phyloP scores from a whole-genome alignment of 345 rosid genomes.

The Stellera chamaejasme region DNA sequence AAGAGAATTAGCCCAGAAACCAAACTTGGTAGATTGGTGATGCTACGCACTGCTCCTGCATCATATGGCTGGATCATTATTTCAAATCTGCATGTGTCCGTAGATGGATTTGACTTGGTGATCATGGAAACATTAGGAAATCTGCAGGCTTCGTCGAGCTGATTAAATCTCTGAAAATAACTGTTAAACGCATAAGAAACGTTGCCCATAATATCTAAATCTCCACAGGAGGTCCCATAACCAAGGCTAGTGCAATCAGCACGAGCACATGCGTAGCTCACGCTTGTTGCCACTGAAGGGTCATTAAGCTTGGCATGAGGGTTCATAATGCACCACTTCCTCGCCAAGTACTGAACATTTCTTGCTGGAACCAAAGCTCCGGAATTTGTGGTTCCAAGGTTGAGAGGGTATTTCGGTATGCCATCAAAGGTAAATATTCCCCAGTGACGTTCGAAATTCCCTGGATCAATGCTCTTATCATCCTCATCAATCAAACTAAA shows the following conservation, averaged over 20 bases:
- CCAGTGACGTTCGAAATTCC: constrained; percentile 92
- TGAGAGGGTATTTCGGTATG: constrained; percentile 52
- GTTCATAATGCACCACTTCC: constrained; percentile 83
- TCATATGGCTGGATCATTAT: constrained; percentile 77
- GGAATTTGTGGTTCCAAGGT: constrained; percentile 73
- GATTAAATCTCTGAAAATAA: constrained; percentile 76
- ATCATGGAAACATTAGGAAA: constrained; percentile 57
- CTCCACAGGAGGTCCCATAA: constrained; percentile 74
- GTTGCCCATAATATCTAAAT: constrained; percentile 45
- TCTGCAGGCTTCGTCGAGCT: constrained; percentile 67
- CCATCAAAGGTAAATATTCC: constrained; percentile 80
- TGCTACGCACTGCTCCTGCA: constrained; percentile 24
- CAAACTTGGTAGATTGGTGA: constrained; percentile 12
- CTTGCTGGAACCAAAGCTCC: constrained; percentile 50
- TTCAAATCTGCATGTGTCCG: constrained; percentile 47
- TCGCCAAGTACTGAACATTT: constrained; percentile 37
- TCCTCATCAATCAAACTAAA: constrained; percentile 89
- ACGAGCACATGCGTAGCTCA: constrained; percentile 71
- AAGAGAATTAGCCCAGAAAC: constrained; percentile 22
- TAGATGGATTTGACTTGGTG: constrained; percentile 52
- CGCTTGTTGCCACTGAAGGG: constrained; percentile 49
- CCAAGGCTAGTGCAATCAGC: constrained; percentile 92
- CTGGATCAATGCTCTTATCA: constrained; percentile 69
- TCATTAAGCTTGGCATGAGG: constrained; percentile 52
- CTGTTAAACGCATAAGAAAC: constrained; percentile 90